Evolutionary conservation across 2,329 filamentous ascomycete genomes (phyloP), one percentile per base, ranked within the genome.

Genomic region (Fusarium oligoseptatum): DNA sequence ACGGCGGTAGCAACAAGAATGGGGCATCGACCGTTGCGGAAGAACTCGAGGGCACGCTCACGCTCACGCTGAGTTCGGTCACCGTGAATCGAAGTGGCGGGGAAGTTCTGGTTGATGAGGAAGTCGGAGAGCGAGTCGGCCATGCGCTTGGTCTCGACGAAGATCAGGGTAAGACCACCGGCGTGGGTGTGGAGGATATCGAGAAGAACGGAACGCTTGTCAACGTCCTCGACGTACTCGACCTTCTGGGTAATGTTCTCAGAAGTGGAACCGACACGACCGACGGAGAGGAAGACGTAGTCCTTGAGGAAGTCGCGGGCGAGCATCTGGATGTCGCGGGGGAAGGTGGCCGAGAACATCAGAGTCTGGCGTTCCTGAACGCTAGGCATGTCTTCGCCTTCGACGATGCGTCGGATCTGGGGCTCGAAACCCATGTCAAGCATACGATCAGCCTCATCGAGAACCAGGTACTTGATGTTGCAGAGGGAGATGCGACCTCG

Each of bases 391-490:
- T 99, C 97, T 87, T 98, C 97, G 71, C 95, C 95, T 86, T 98
- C 96, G 55, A 99, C 97, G 81, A 99, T 98, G 80, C 96, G 94
- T 81, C 97, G 95, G 83, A 99, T 99, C 88, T 99, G 97, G 81
- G 97, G 97, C 89, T 99, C 97, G 90, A 99, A 99, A 97, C 97
- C 97, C 97, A 99, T 99, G 90, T 99, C 97, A 90, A 99, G 90
- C 97, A 99, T 99, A 84, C 97, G 97, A 88, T 99, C 97, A 85
- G 97, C 97, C 91, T 99, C 97, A 80, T 99, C 97, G 65, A 99
- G 94, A 80, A 99, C 95, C 73, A 99, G 91, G 84, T 99, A 99
- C 89, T 98, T 98, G 90, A 99, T 99, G 90, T 98, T 98, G 85
- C 92, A 91, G 66, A 99, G 92, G 52, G 97, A 98, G 84, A 99